Base-by-base conservation (phyloP, 805 yeast species). In the Limtongia smithiae region DNA sequence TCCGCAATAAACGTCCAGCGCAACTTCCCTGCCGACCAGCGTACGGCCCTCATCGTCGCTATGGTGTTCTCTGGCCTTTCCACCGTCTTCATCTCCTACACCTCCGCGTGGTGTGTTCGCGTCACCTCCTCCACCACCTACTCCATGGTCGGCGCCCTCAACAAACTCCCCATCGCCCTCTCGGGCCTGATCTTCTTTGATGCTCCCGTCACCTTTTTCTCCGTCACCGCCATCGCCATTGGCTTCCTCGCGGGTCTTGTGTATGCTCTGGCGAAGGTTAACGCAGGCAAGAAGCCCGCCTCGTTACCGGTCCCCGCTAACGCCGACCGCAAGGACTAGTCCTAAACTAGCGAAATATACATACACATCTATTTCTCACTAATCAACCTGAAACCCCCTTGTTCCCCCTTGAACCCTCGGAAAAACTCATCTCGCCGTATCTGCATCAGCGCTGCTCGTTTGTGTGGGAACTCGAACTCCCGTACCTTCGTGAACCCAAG, bases 21-120 rank as follows among this genome's bases (percentile, higher is more conserved):
- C 47, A 91, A 90, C 78, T 87, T 93, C 81, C 94, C 94, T 35
- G 73, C 75, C 12, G 86, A 72, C 41, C 74, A 78, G 61, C 79
- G 90, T 68, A 69, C 73, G 57, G 77, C 91, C 37, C 78, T 87
- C 50, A 76, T 88, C 57, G 70, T 82, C 38, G 82, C 88, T 62
- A 90, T 93, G 96, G 64, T 93, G 56, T 78, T 91, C 66, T 87
- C 96, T 32, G 98, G 98, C 70, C 79, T 86, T 61, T 83, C 95
- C 38, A 84, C 97, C 28, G 95, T 93, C 46, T 97, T 95, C 74
- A 93, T 93, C 68, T 91, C 97, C 38, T 93, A 93, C 80, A 88
- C 96, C 71, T 89, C 97, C 11, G 98, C 97, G 55, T 93, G 98
- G 98, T 93, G 98, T 80, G 95, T 93, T 59, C 87, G 98, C 75